A percentile compares a stretch with the other conserved stretches of the same genome.
phyloP scores from a whole-genome alignment of 805 yeast genomes.

The Metschnikowia vanudenii region DNA sequence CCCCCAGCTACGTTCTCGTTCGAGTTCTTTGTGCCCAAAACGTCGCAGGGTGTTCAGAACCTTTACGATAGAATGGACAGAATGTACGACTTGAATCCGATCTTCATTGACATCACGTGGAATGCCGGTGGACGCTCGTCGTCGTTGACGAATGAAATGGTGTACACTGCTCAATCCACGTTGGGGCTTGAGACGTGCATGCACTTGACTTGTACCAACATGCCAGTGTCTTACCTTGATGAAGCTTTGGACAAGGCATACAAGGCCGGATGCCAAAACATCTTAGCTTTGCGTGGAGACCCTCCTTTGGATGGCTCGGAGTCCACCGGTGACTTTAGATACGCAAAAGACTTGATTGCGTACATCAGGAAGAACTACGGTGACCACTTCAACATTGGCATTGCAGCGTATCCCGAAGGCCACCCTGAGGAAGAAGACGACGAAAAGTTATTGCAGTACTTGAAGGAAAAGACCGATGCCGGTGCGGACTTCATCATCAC shows the following conservation, averaged over 20 bases:
- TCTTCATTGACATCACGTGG: constrained; percentile 96
- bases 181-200: constrained; percentile 94
- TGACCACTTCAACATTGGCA: constrained; percentile 89
- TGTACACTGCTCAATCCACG: constrained; percentile 84
- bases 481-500: constrained; percentile 95
- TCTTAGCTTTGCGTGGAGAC: constrained; percentile 92
- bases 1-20: constrained; percentile 80
- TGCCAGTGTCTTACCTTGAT: constrained; percentile 79
- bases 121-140: constrained; percentile 94
- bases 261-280: constrained; percentile 91
- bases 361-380: constrained; percentile 80
- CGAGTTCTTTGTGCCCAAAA: constrained; percentile 96
- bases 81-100: constrained; percentile 89
- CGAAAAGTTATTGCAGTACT: constrained; percentile 49
- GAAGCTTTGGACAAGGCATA: constrained; percentile 82
- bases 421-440: constrained; percentile 79
- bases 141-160: constrained; percentile 84
- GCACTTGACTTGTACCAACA: constrained; percentile 97
- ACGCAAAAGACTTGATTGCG: constrained; percentile 81
- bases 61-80: constrained; percentile 96
- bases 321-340: constrained; percentile 78
- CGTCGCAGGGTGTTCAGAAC: constrained; percentile 94
- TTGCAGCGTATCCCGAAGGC: constrained; percentile 97
- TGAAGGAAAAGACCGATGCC: constrained; percentile 87
- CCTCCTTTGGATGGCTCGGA: constrained; percentile 79